phyloP scores from a whole-genome alignment of 2,329 filamentous ascomycete genomes.

The Elsinoe arachidis region DNA sequence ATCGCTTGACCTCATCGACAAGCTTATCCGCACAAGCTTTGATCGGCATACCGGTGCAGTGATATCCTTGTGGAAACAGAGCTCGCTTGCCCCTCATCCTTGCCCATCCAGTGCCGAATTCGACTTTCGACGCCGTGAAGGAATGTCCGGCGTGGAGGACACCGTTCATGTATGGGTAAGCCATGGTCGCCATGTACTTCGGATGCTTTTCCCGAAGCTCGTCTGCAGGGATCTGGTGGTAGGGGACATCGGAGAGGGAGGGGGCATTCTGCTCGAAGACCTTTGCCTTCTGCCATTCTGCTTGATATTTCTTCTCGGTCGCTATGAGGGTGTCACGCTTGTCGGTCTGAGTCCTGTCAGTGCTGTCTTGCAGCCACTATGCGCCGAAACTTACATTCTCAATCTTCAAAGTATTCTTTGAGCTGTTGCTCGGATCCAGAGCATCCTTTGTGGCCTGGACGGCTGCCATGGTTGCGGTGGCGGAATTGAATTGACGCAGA shows the following conservation, averaged over 20 bases:
- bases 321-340: constrained; percentile 76
- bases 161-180: constrained; percentile 78
- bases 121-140: constrained; percentile 86
- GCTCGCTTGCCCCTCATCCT: constrained; percentile 84
- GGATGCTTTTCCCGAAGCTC: constrained; percentile 73
- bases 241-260: constrained; percentile 65
- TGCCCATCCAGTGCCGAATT: constrained; percentile 79
- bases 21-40: constrained; percentile 97
- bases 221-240: constrained; percentile 61
- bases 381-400: constrained; percentile 44
- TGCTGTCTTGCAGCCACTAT: constrained; percentile 25
- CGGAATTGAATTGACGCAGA: constrained; percentile 20
- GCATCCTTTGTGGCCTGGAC: constrained; percentile 44
- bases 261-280: constrained; percentile 86
- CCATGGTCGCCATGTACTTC: constrained; percentile 83
- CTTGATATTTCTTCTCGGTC: constrained; percentile 87
- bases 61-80: constrained; percentile 87
- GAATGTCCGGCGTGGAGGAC: constrained; percentile 77
- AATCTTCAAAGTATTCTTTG: constrained; percentile 56
- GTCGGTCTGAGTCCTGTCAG: constrained; percentile 53
- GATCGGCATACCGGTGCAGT: constrained; percentile 96
- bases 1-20: constrained; percentile 76
- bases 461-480: constrained; percentile 36
- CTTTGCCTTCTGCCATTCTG: constrained; percentile 65
- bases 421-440: constrained; percentile 46